Percentiles rank a stretch among this genome's conserved stretches.
phyloP scores from a whole-genome alignment of 208 protist species.

The Trypanosoma conorhini region DNA sequence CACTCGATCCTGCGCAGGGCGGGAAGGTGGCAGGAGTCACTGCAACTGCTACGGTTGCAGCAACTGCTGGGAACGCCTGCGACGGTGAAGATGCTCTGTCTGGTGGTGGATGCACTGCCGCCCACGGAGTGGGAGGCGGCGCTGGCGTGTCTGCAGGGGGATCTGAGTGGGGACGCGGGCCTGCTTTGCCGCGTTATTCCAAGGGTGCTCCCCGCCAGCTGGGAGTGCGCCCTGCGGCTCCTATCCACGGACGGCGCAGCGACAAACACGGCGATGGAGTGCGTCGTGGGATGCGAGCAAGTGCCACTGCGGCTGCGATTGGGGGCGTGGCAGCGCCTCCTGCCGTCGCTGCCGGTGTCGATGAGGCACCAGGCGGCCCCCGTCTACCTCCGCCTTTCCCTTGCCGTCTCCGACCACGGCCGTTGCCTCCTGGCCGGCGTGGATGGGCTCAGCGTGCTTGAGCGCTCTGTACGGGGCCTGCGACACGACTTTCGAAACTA shows the following conservation, averaged over 20 bases:
- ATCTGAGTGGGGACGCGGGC: conserved; percentile 9
- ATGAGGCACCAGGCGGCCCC: conserved; percentile 24
- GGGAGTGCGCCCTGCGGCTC: conserved; percentile 21
- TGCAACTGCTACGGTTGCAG: conserved; percentile 10
- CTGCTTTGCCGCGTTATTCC: conserved; percentile 13
- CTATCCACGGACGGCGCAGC: conserved; percentile 3
- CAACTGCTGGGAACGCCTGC: neutral
- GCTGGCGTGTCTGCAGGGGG: neutral
- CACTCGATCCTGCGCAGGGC: conserved; percentile 14
- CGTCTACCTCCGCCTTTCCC: conserved; percentile 16
- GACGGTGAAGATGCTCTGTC: conserved; percentile 2
- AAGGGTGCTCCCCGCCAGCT: conserved; percentile 2
- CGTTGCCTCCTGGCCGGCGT: neutral
- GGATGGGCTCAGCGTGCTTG: conserved; percentile 19
- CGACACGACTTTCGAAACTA: conserved; percentile 14
- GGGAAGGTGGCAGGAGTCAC: conserved; percentile 19
- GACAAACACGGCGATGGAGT: conserved; percentile 20
- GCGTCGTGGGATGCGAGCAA: conserved; percentile 11
- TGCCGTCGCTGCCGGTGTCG: conserved; percentile 24
- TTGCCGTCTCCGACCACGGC: conserved; percentile 8
- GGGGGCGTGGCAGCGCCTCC: conserved; percentile 14
- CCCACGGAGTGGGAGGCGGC: conserved; percentile 6
- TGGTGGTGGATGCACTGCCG: conserved; percentile 7
- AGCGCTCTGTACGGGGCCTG: conserved; percentile 20
- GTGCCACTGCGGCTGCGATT: conserved; percentile 17